phyloP scores from a whole-genome alignment of 345 rosid species.

The Eucalyptus coolabah region DNA sequence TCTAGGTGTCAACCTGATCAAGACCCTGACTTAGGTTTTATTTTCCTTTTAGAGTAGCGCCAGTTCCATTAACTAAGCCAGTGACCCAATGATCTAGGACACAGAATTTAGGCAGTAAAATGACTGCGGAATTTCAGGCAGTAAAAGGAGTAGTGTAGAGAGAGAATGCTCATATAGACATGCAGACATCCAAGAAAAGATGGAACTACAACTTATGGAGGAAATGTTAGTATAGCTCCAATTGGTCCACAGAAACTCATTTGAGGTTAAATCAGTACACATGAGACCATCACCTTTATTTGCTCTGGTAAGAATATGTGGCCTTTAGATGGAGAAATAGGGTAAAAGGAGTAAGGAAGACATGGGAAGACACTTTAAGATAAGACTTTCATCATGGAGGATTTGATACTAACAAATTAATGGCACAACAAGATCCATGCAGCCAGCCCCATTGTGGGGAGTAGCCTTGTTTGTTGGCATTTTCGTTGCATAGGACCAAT shows the following conservation, averaged over 20 bases:
- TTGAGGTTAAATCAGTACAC: background rate
- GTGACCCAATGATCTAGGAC: background rate
- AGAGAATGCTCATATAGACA: background rate
- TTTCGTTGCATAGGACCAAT: background rate
- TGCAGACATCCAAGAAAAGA: background rate
- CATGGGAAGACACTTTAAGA: background rate
- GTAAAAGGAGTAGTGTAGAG: background rate
- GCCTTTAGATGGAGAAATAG: background rate
- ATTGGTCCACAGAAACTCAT: background rate
- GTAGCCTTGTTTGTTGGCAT: background rate
- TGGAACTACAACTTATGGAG: background rate
- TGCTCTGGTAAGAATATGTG: background rate
- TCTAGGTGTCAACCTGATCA: background rate
- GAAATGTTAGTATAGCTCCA: background rate
- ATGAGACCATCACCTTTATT: background rate
- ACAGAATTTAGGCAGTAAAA: background rate
- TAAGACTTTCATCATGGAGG: background rate
- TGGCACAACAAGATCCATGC: background rate
- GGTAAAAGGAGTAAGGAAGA: background rate
- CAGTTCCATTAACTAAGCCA: background rate
- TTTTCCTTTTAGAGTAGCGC: background rate
- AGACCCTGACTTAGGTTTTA: background rate
- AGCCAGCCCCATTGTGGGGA: background rate
- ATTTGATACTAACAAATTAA: background rate
- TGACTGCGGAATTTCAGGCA: background rate